Conservation (phyloP, 805 yeast species). For the Nakazawaea siamensis region DNA sequence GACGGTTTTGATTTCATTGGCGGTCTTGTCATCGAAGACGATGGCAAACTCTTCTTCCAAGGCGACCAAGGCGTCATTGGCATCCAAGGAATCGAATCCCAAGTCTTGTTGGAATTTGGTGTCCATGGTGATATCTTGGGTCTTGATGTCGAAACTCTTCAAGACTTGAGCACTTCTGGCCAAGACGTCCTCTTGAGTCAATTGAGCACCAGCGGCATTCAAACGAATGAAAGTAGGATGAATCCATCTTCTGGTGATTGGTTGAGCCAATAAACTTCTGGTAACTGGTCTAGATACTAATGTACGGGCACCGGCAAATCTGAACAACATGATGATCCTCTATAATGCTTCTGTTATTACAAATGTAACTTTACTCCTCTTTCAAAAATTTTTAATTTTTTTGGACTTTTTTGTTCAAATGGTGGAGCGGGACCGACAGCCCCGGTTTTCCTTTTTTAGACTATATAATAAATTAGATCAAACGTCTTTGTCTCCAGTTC, state of each 20-base stretch:
- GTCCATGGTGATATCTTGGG: slow-evolving; percentile 20
- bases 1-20: slow-evolving; percentile 53
- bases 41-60: slow-evolving; percentile 74
- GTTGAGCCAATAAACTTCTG: neutral
- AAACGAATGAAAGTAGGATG: slow-evolving; percentile 11
- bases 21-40: slow-evolving; percentile 26
- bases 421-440: neutral
- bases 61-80: slow-evolving; percentile 93
- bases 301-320: slow-evolving; percentile 8
- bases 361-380: neutral
- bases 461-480: no score
- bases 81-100: slow-evolving; percentile 89
- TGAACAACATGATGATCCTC: slow-evolving; percentile 6
- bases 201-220: slow-evolving; percentile 30
- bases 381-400: neutral
- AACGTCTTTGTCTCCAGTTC: slow-evolving; percentile 1
- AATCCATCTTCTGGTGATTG: slow-evolving; percentile 12
- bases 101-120: slow-evolving; percentile 58
- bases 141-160: slow-evolving; percentile 38
- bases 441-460: neutral
- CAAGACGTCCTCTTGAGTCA: slow-evolving; percentile 73
- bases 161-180: slow-evolving; percentile 76
- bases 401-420: neutral
- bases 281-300: slow-evolving; percentile 7
- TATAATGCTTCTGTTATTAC: no score